Percentiles rank a stretch among this genome's conserved stretches.
Conservation (phyloP, 257 asterid genomes). For the Rauvolfia tetraphylla region DNA sequence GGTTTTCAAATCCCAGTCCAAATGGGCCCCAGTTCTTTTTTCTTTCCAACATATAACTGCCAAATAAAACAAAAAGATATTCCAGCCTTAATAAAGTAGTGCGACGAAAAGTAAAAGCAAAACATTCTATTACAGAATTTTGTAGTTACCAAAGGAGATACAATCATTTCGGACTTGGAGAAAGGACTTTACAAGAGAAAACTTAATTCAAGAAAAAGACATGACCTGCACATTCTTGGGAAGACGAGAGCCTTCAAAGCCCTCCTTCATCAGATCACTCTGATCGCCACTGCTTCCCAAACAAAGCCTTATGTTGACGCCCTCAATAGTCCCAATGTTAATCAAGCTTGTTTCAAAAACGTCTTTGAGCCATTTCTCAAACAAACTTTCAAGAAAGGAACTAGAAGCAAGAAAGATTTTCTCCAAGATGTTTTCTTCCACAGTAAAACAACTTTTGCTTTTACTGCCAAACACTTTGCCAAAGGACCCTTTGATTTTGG, state of each 20-base stretch:
- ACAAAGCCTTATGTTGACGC: constrained; percentile 47
- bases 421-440: constrained; percentile 47
- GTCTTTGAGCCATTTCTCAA: constrained; percentile 62
- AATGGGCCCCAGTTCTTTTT: no score
- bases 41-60: no score
- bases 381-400: constrained; percentile 41
- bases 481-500: constrained; percentile 32
- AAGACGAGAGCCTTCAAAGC: constrained; percentile 69
- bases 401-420: constrained; percentile 40
- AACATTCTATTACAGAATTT: constrained; percentile 29
- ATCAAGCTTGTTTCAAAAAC: constrained; percentile 48
- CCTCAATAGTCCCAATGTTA: constrained; percentile 24
- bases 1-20: no score
- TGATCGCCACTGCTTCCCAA: constrained; percentile 37
- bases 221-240: constrained; percentile 57
- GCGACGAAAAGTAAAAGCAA: no score
- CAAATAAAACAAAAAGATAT: no score
- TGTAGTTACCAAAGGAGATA: constrained; percentile 32
- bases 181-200: constrained; percentile 26
- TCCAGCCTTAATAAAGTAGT: no score
- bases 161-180: constrained; percentile 1
- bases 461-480: constrained; percentile 24
- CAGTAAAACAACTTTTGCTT: constrained; percentile 22
- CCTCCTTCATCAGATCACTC: constrained; percentile 36
- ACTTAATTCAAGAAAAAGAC: constrained; percentile 46